Evolutionary conservation across 2,329 filamentous ascomycete genomes (phyloP).

Genomic region (Neonectria hederae): DNA sequence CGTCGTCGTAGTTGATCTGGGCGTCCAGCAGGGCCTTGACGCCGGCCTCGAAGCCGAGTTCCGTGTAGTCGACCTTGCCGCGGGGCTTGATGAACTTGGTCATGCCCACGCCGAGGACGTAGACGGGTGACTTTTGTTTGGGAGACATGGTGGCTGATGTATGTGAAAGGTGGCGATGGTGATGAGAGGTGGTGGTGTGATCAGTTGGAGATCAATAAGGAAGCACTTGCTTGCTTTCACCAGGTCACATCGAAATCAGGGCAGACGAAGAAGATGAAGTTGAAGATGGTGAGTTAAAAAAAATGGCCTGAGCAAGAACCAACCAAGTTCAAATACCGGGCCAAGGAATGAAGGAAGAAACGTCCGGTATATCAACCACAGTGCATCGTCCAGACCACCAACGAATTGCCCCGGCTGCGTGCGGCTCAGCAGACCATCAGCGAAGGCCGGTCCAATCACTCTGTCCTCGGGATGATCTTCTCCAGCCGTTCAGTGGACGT

Average conservation of each 20-base stretch:
- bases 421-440: conserved; percentile 12
- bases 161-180: conserved; percentile 1
- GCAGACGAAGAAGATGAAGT: background rate
- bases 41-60: conserved; percentile 92
- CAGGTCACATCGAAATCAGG: background rate
- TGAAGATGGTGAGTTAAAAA: background rate
- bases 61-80: conserved; percentile 92
- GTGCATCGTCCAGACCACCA: background rate
- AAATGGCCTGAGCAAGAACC: background rate
- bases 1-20: conserved; percentile 95
- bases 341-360: background rate
- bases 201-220: background rate
- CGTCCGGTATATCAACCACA: background rate
- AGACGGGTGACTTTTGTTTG: conserved; percentile 67
- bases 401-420: conserved; percentile 30
- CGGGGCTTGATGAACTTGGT: conserved; percentile 99
- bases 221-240: conserved; percentile 28
- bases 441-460: background rate
- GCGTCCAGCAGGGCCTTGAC: conserved; percentile 87
- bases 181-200: background rate
- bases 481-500: background rate
- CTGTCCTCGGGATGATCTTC: conserved; percentile 17
- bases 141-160: conserved; percentile 54
- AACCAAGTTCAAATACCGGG: background rate
- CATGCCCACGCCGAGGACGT: conserved; percentile 97